A percentile compares a stretch with the other conserved stretches of the same genome.
Evolutionary conservation across 2,329 filamentous ascomycete species (phyloP).

Genomic region (Calonectria hawksworthii): DNA sequence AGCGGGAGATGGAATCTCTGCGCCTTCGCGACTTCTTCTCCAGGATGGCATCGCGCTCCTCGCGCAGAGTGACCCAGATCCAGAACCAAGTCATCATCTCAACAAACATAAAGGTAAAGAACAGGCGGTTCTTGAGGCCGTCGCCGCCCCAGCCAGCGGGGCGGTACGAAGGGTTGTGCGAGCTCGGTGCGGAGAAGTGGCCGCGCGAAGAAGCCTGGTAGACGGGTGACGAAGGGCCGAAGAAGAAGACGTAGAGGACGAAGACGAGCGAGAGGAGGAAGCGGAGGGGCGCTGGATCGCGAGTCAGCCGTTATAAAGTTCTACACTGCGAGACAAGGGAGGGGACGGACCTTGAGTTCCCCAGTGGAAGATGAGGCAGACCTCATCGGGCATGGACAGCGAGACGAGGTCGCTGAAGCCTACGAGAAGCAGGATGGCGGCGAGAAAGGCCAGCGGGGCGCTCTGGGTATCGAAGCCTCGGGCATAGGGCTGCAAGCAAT

Average conservation of each 20-base stretch:
- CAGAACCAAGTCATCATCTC: constrained; percentile 92
- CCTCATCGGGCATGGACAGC: constrained; percentile 77
- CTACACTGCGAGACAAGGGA: constrained; percentile 31
- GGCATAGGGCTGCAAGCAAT: constrained; percentile 57
- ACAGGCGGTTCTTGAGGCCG: constrained; percentile 83
- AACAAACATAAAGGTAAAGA: constrained; percentile 88
- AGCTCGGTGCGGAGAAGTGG: constrained; percentile 44
- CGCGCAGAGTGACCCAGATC: constrained; percentile 79
- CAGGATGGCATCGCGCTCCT: constrained; percentile 68
- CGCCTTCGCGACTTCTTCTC: constrained; percentile 54
- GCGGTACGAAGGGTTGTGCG: constrained; percentile 52
- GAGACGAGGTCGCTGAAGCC: constrained; percentile 76
- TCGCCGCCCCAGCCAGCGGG: constrained; percentile 69
- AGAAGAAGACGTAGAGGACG: constrained; percentile 75
- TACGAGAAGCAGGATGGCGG: constrained; percentile 73
- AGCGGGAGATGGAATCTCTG: constrained; percentile 36
- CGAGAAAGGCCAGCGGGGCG: constrained; percentile 80
- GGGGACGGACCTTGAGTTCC: constrained; percentile 71
- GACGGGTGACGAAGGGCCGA: constrained; percentile 65
- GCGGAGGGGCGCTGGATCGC: constrained; percentile 71
- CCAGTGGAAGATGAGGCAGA: constrained; percentile 75
- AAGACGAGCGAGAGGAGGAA: constrained; percentile 73
- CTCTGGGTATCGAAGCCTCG: constrained; percentile 77
- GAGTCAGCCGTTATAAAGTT: constrained; percentile 25
- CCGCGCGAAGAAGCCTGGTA: constrained; percentile 51